Percentiles rank a stretch among this genome's conserved stretches.
Conservation (phyloP, 2,329 filamentous ascomycete species). For the Fusarium nanum region DNA sequence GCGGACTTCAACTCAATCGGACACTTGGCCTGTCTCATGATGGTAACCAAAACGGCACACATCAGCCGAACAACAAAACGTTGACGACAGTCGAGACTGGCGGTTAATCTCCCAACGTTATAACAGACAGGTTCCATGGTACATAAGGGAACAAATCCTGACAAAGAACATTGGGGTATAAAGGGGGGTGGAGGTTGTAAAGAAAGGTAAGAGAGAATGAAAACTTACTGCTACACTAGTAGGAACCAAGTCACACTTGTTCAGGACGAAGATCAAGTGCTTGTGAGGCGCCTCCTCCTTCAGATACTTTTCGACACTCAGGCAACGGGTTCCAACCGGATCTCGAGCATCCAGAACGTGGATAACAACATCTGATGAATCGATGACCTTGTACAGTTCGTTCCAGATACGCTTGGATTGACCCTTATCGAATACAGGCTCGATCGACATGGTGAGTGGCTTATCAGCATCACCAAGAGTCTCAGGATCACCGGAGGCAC, state of each 20-base stretch:
- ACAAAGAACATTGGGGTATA: slow-evolving; percentile 74
- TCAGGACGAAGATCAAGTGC: slow-evolving; percentile 71
- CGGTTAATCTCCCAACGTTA: slow-evolving; percentile 94
- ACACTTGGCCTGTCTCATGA: slow-evolving; percentile 84
- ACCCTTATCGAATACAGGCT: slow-evolving; percentile 93
- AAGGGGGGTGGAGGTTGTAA: slow-evolving; percentile 55
- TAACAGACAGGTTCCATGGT: slow-evolving; percentile 94
- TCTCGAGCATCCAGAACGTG: slow-evolving; percentile 92
- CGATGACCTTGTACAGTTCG: slow-evolving; percentile 93
- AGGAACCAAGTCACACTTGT: slow-evolving; percentile 81
- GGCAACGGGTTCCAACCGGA: slow-evolving; percentile 88
- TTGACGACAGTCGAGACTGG: slow-evolving; percentile 57
- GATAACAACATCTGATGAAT: slow-evolving; percentile 95
- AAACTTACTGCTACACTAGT: slow-evolving; percentile 93
- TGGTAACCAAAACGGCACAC: slow-evolving; percentile 88
- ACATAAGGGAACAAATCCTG: slow-evolving; percentile 83
- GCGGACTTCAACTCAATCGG: slow-evolving; percentile 95
- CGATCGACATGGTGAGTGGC: slow-evolving; percentile 71
- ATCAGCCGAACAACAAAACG: slow-evolving; percentile 67
- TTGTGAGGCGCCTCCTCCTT: slow-evolving; percentile 95
- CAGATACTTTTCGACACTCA: slow-evolving; percentile 84
- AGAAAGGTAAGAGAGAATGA: slow-evolving; percentile 19
- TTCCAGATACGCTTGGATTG: slow-evolving; percentile 98
- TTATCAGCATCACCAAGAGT: slow-evolving; percentile 60
- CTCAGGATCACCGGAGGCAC: slow-evolving; percentile 68